Evolutionary conservation across 192 early-diverging fungal genomes (phyloP).

Genomic region (Obelidium mucronatum): DNA sequence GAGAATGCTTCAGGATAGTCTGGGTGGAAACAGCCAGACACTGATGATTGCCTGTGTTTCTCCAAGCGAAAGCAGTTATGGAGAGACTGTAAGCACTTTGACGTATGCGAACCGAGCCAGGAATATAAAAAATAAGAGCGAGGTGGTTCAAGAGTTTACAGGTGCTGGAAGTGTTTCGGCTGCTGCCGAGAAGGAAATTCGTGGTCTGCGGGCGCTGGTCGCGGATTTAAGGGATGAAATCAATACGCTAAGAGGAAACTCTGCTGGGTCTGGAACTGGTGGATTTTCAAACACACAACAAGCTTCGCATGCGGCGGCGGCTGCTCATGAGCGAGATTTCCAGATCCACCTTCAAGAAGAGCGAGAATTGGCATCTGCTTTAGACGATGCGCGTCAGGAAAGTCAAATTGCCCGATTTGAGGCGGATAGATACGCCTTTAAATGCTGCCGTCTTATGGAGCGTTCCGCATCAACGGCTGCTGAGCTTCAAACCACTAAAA

Average conservation of each 20-base stretch:
- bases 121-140: constrained; percentile 92
- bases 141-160: constrained; percentile 74
- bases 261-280: not conserved
- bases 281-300: not conserved
- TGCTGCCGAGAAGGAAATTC: constrained; percentile 47
- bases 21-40: constrained; percentile 92
- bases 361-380: constrained; percentile 40
- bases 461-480: constrained; percentile 26
- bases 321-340: constrained; percentile 38
- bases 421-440: constrained; percentile 44
- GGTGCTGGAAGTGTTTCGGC: constrained; percentile 27
- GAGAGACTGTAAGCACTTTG: constrained; percentile 94
- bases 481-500: constrained; percentile 32
- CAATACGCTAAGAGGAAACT: constrained; percentile 27
- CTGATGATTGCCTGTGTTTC: constrained; percentile 96
- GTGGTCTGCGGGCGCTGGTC: constrained; percentile 46
- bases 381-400: constrained; percentile 28
- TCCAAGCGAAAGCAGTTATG: constrained; percentile 82
- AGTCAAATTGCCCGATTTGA: constrained; percentile 37
- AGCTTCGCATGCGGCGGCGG: constrained; percentile 2
- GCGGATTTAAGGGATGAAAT: constrained; percentile 52
- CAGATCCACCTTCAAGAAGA: constrained; percentile 45
- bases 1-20: constrained; percentile 91
- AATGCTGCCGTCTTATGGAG: constrained; percentile 43
- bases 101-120: constrained; percentile 95